Evolutionary conservation across 495 filamentous ascomycete genomes (phyloP).

Genomic region (Tuber indicum): DNA sequence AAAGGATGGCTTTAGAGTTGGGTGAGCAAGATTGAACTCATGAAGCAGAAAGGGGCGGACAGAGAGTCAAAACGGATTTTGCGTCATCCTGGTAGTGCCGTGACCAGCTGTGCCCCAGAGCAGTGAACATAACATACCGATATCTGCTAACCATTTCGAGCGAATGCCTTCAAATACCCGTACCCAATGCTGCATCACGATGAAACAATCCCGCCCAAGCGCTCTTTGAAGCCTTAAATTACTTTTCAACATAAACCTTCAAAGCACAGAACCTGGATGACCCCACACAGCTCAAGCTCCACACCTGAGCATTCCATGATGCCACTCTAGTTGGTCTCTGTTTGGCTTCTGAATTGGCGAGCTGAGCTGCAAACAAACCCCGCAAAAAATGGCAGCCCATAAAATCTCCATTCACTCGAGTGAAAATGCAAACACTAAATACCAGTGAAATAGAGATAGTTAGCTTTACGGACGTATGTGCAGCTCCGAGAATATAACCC

Average conservation of each 20-base stretch:
- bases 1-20: neutral
- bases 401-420: neutral
- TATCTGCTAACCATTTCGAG: constrained; percentile 17
- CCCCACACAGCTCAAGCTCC: neutral
- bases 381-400: neutral
- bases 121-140: constrained; percentile 32
- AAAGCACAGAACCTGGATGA: neutral
- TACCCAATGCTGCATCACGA: neutral
- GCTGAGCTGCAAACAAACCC: neutral
- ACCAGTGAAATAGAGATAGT: neutral
- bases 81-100: constrained; percentile 15
- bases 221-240: neutral
- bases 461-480: neutral
- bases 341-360: neutral
- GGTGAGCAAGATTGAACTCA: constrained; percentile 19
- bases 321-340: neutral
- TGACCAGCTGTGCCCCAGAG: constrained; percentile 24
- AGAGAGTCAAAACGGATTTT: constrained; percentile 15
- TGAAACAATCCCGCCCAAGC: neutral
- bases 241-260: neutral
- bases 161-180: neutral
- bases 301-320: neutral
- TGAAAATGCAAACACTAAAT: neutral
- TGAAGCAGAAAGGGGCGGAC: constrained; percentile 21
- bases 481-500: neutral